Base-by-base conservation (phyloP, 768 basidiomycete species). In the Cystofilobasidium macerans region DNA sequence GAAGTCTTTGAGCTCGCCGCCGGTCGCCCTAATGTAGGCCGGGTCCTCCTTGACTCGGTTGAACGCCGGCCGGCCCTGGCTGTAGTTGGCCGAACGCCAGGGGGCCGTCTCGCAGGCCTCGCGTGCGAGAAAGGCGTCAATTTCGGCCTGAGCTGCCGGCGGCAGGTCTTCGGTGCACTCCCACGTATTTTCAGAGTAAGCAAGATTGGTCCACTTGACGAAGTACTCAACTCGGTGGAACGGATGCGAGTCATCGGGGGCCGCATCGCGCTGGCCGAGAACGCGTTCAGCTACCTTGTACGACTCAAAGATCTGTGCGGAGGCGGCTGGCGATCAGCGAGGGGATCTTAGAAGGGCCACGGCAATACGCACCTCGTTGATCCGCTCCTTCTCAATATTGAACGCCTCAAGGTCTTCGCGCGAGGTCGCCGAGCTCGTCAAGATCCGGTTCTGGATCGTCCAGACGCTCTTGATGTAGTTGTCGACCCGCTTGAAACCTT, bases 401-500 rank as follows among this genome's bases (percentile, higher is more conserved):
- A 94, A 82, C 4, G 85, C 84, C 77, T 99, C 95, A 62, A 84
- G 79, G 69, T 99, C 95, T 79, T 99, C 95, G 11, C 83, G 82
- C 2, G 86, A 83, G 32, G 90, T 79, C 22, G 83, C 82, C 1
- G 86, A 84, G 1, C 83, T 80, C 45, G 80, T 78, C 33, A 87
- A 80, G 56, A 83, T 82, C 30, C 82, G 79, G 83, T 79, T 88
- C 78, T 87, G 88, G 53, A 76, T 71, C 22, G 71, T 64, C 70
- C 73, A 77, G 22, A 77, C 72, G 38, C 83, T 82, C 74, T 93
- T 94, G 82, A 99, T 95, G 77, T 98, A 99, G 77, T 99, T 98
- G 78, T 98, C 95, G 69, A 99, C 89, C 59, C 92, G 88, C 77
- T 98, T 98, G 71, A 95, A 81, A 32, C 95, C 95, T 74, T 86